Evolutionary conservation across 2,329 filamentous ascomycete genomes (phyloP), one percentile per base, ranked within the genome.

Genomic region (Corynespora cassiicola): DNA sequence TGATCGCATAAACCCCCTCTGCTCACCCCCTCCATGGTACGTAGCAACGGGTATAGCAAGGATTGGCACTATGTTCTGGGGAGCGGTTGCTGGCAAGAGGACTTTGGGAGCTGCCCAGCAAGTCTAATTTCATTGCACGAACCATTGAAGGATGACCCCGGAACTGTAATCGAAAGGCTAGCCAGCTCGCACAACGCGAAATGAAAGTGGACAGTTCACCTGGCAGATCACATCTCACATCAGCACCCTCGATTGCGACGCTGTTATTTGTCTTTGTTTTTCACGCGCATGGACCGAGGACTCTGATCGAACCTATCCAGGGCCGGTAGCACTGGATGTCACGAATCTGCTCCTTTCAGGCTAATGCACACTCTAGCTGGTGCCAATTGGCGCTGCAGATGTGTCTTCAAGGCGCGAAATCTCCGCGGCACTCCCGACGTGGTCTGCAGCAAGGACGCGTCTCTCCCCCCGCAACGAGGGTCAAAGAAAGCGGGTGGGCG

Each of bases 391-490:
- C n/a, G n/a, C n/a, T n/a, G n/a, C n/a, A n/a, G n/a, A n/a, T n/a
- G n/a, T n/a, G n/a, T n/a, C n/a, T n/a, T n/a, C n/a, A n/a, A n/a
- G n/a, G n/a, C n/a, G n/a, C n/a, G n/a, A n/a, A n/a, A n/a, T n/a
- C n/a, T n/a, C n/a, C 7, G 31, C 15, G 20, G 9, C 22, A 10
- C 16, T 16, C 14, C 25, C 33, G 27, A 32, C 21, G 29, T 17
- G 15, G 37, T 50, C 24, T 44, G 49, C 49, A 45, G 49, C 28
- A 52, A 40, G 29, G 54, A 60, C 55, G 55, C 56, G 55, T 57
- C 52, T 36, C 30, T 31, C n/a, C n/a, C n/a, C n/a, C n/a, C n/a
- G n/a, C n/a, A n/a, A n/a, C n/a, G n/a, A n/a, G n/a, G n/a, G n/a
- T n/a, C n/a, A n/a, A n/a, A n/a, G n/a, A n/a, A n/a, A n/a, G n/a